These are phyloP conservation scores for Zasmidium citrigriseum DNA, from an alignment of 2,329 filamentous ascomycete species.

Conservation along the genomic window DNA sequence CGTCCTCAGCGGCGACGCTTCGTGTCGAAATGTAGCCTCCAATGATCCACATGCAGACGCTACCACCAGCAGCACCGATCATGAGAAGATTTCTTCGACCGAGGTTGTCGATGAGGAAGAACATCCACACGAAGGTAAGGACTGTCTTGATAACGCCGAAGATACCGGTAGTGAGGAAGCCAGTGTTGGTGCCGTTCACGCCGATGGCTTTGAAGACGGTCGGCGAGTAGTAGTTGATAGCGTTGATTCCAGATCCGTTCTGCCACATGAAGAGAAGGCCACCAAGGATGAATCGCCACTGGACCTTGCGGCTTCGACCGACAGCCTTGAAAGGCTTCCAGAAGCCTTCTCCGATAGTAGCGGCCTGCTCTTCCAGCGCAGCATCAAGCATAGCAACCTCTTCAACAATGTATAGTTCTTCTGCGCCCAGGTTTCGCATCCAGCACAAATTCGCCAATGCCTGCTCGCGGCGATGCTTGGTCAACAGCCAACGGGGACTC, in stretches of 20 bases:
- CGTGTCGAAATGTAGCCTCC: constrained; percentile 56
- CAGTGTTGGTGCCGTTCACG: constrained; percentile 59
- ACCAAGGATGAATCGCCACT: constrained; percentile 73
- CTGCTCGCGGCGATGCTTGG: constrained; percentile 42
- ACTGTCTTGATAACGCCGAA: constrained; percentile 76
- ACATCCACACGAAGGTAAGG: constrained; percentile 68
- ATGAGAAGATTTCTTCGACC: constrained; percentile 66
- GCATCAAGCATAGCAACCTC: constrained; percentile 71
- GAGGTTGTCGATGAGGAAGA: constrained; percentile 67
- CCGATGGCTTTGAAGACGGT: constrained; percentile 69
- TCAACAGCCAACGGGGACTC: constrained; percentile 47
- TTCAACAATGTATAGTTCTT: constrained; percentile 69
- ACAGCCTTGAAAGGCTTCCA: constrained; percentile 68
- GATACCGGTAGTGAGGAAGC: constrained; percentile 69
- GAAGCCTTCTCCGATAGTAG: constrained; percentile 68
- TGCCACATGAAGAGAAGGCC: constrained; percentile 77
- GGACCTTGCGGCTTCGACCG: constrained; percentile 58
- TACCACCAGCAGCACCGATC: constrained; percentile 64
- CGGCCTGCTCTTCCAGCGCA: constrained; percentile 65
- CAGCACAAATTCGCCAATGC: constrained; percentile 55
- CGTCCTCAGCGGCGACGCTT: constrained; percentile 43
- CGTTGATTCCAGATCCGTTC: constrained; percentile 75
- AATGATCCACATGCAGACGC: constrained; percentile 65
- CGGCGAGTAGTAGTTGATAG: constrained; percentile 74
- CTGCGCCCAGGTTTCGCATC: constrained; percentile 60